Percentiles rank a stretch among this genome's conserved stretches.
These are phyloP conservation scores for Torulaspora microellipsoides DNA, from an alignment of 805 yeast species.

Conservation along the genomic window DNA sequence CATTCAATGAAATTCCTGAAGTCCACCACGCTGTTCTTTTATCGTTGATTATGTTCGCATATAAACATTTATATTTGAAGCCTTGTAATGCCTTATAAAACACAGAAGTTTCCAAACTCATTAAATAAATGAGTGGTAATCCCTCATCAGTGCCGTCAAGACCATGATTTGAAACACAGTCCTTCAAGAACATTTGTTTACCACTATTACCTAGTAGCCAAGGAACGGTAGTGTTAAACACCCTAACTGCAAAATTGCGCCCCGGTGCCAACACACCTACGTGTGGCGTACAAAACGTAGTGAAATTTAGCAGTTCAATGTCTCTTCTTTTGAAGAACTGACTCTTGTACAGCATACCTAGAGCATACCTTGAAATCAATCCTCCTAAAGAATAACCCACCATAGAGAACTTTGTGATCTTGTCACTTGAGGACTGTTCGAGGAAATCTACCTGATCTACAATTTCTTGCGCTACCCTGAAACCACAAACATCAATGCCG, in stretches of 20 bases:
- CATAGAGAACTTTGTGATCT: slow-evolving; percentile 62
- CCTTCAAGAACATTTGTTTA: slow-evolving; percentile 64
- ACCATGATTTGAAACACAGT: slow-evolving; percentile 28
- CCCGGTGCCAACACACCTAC: slow-evolving; percentile 65
- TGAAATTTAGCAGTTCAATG: slow-evolving; percentile 56
- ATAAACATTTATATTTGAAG: slow-evolving; percentile 54
- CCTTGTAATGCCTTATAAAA: slow-evolving; percentile 51
- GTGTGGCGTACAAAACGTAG: slow-evolving; percentile 67
- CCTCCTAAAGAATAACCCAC: slow-evolving; percentile 89
- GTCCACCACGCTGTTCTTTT: slow-evolving; percentile 82
- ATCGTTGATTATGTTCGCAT: slow-evolving; percentile 77
- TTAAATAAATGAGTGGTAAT: slow-evolving; percentile 55
- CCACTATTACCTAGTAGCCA: slow-evolving; percentile 67
- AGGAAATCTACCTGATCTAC: slow-evolving; percentile 33
- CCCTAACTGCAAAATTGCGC: slow-evolving; percentile 41
- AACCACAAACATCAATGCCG: slow-evolving; percentile 82
- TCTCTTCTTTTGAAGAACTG: slow-evolving; percentile 40
- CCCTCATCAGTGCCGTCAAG: slow-evolving; percentile 10
- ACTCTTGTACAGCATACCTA: slow-evolving; percentile 62
- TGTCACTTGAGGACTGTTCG: slow-evolving; percentile 17
- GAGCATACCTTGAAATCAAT: slow-evolving; percentile 66
- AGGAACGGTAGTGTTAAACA: slow-evolving; percentile 64
- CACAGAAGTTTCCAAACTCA: slow-evolving; percentile 59
- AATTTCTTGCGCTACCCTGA: slow-evolving; percentile 68
- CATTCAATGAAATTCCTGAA: slow-evolving; percentile 58